Evolutionary conservation across 352 stramenopile species (phyloP).

Genomic region (Phytophthora fragariaefolia): DNA sequence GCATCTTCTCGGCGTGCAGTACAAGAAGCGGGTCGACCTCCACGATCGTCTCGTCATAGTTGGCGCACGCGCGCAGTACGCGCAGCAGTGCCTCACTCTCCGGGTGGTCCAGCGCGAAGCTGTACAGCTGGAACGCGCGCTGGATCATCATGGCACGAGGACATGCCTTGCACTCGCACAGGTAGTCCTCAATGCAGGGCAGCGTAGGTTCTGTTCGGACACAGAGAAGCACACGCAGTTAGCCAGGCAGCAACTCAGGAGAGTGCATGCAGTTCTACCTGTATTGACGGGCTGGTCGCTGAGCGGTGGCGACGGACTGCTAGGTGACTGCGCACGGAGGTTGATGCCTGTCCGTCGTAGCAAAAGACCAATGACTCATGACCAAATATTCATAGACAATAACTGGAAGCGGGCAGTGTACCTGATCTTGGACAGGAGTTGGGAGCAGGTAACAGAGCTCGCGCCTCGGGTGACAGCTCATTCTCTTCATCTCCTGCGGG

Average conservation of each 20-base stretch:
- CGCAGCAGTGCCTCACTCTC: slow-evolving; percentile 48
- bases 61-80: slow-evolving; percentile 65
- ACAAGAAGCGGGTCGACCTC: slow-evolving; percentile 49
- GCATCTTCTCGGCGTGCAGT: slow-evolving; percentile 57
- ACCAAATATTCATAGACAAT: no score
- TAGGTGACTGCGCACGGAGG: slow-evolving; percentile 34
- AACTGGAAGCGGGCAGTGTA: no score
- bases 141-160: slow-evolving; percentile 58
- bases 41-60: slow-evolving; percentile 74
- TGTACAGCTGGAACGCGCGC: slow-evolving; percentile 49
- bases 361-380: no score
- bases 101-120: slow-evolving; percentile 42
- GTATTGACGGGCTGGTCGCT: slow-evolving; percentile 31
- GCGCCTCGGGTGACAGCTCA: slow-evolving; percentile 22
- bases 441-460: slow-evolving; percentile 35
- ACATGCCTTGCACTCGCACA: slow-evolving; percentile 72
- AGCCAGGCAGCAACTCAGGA: not conserved
- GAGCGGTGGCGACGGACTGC: slow-evolving; percentile 24
- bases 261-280: slow-evolving; percentile 20
- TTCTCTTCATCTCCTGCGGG: slow-evolving; percentile 4
- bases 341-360: slow-evolving; percentile 29
- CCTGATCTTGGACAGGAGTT: slow-evolving; percentile 43
- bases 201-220: slow-evolving; percentile 7
- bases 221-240: slow-evolving; percentile 6
- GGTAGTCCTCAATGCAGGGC: slow-evolving; percentile 52